phyloP scores from a whole-genome alignment of 2,329 filamentous ascomycete species.

The Triangularia verruculosa region DNA sequence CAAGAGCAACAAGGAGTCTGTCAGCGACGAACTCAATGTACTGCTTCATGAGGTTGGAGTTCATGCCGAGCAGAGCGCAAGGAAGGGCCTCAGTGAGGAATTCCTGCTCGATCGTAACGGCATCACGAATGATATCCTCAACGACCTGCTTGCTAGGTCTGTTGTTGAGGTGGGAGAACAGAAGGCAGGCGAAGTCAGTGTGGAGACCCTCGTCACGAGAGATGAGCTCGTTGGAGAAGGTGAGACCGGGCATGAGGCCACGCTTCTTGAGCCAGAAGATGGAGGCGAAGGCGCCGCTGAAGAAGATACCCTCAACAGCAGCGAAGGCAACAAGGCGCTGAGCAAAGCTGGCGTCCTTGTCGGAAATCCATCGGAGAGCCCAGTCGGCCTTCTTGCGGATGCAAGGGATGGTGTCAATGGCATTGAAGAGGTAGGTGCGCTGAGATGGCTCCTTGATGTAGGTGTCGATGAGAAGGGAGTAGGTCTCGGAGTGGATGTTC shows the following conservation, averaged over 20 bases:
- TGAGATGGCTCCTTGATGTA: constrained; percentile 98
- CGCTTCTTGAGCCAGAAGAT: constrained; percentile 99
- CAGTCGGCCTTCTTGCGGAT: constrained; percentile 99
- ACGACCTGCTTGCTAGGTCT: constrained; percentile 81
- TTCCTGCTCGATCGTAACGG: constrained; percentile 92
- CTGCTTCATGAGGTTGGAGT: constrained; percentile 95
- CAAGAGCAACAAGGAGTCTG: constrained; percentile 85
- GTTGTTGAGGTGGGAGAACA: constrained; percentile 96
- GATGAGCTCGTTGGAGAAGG: constrained; percentile 99
- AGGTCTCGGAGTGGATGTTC: constrained; percentile 99
- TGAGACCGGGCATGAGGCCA: constrained; percentile 95
- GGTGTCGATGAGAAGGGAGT: constrained; percentile 97
- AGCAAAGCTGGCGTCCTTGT: constrained; percentile 90
- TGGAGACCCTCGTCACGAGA: constrained; percentile 99
- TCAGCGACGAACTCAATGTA: constrained; percentile 99
- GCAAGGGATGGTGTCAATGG: constrained; percentile 97
- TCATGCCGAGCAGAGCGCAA: constrained; percentile 94
- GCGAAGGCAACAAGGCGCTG: constrained; percentile 95
- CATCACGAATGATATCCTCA: constrained; percentile 86
- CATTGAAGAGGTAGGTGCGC: constrained; percentile 92
- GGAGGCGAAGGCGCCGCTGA: constrained; percentile 95
- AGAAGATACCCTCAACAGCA: constrained; percentile 99
- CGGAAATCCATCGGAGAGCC: constrained; percentile 92
- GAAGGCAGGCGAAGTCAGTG: constrained; percentile 96
- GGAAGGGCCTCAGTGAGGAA: constrained; percentile 96